Conservation (phyloP, 2,329 filamentous ascomycete species). For the Oidium heveae region DNA sequence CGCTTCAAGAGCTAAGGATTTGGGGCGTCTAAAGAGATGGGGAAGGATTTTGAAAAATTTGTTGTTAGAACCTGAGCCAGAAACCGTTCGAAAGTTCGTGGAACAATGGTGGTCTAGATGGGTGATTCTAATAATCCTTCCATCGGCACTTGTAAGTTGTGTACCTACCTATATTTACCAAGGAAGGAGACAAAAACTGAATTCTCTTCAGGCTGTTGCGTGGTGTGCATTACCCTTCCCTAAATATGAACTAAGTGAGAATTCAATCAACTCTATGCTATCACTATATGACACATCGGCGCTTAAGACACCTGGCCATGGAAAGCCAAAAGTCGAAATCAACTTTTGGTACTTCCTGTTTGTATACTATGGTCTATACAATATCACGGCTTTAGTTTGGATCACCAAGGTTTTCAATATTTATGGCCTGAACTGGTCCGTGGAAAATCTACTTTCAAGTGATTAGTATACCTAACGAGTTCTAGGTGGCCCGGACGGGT, state of each 20-base stretch:
- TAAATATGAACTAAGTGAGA: constrained; percentile 28
- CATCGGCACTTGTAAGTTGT: constrained; percentile 28
- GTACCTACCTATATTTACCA: background rate
- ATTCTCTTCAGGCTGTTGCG: constrained; percentile 23
- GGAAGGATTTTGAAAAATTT: constrained; percentile 21
- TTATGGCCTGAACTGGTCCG: constrained; percentile 39
- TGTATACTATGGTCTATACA: constrained; percentile 45
- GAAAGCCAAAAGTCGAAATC: constrained; percentile 34
- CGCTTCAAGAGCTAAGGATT: constrained; percentile 4
- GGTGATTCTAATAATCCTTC: constrained; percentile 32
- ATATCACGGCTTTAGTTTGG: constrained; percentile 40
- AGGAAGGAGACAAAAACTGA: background rate
- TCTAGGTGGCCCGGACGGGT: constrained; percentile 33
- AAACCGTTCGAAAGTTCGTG: constrained; percentile 30
- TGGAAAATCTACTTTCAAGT: background rate
- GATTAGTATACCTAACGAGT: background rate
- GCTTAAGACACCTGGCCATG: constrained; percentile 31
- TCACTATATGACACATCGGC: constrained; percentile 4
- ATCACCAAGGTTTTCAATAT: constrained; percentile 49
- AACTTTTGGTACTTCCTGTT: constrained; percentile 51
- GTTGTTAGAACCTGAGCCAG: constrained; percentile 34
- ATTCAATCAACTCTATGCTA: constrained; percentile 10
- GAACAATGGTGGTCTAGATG: constrained; percentile 39
- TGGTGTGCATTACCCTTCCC: constrained; percentile 44
- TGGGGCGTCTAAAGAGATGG: constrained; percentile 11